These are phyloP conservation scores for Globisporangium abappressorium DNA, from an alignment of 352 stramenopile species.

Conservation along the genomic window DNA sequence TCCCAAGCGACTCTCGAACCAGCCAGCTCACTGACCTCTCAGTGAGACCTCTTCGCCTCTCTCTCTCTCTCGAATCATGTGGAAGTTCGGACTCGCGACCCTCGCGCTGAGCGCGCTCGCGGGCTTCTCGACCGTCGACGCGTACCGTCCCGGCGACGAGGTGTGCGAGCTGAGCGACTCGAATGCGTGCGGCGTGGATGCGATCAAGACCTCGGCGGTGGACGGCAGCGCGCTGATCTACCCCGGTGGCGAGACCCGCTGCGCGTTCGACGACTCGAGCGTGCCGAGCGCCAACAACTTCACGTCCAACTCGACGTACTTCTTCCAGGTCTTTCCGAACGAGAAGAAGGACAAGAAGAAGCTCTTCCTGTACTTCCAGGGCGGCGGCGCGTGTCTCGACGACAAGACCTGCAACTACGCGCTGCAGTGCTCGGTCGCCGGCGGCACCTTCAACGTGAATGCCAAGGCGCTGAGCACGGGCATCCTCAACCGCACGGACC, in stretches of 20 bases:
- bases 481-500: constrained; percentile 58
- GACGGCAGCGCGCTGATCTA: constrained; percentile 61
- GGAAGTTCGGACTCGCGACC: constrained; percentile 30
- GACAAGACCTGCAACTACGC: constrained; percentile 61
- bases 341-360: constrained; percentile 52
- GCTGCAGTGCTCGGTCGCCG: constrained; percentile 52
- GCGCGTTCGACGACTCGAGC: constrained; percentile 53
- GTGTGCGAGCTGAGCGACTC: constrained; percentile 48
- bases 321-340: constrained; percentile 73
- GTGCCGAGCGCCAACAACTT: constrained; percentile 37
- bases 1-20: background rate
- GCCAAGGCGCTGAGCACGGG: constrained; percentile 42
- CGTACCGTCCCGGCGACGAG: constrained; percentile 42
- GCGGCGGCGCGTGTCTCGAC: constrained; percentile 64
- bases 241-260: constrained; percentile 47
- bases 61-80: constrained; percentile 19
- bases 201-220: constrained; percentile 40
- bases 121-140: constrained; percentile 13
- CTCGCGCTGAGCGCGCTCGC: constrained; percentile 20
- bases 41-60: background rate
- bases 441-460: constrained; percentile 49
- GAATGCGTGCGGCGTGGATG: constrained; percentile 47
- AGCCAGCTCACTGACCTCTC: background rate
- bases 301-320: constrained; percentile 57
- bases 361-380: constrained; percentile 72